phyloP scores from a whole-genome alignment of 148 eudicot species.

The Chenopodium quinoa region DNA sequence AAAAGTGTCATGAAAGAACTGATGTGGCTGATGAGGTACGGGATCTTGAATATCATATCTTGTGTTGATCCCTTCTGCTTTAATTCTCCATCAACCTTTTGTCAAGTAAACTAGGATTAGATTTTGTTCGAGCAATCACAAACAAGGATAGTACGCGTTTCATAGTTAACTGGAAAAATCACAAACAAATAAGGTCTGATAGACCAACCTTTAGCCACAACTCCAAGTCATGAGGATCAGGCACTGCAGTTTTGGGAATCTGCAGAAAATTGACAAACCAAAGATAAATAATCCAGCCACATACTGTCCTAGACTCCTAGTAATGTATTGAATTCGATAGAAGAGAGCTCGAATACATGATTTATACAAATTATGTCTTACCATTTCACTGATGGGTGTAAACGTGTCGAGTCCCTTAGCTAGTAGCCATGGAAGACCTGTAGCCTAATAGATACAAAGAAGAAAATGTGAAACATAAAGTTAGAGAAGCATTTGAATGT shows the following conservation, averaged over 20 bases:
- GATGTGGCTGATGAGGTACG: constrained; percentile 91
- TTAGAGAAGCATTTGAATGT: background rate
- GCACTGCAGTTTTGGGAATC: constrained; percentile 54
- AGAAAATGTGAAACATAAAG: constrained; percentile 6
- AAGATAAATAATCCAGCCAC: background rate
- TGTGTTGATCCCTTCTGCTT: constrained; percentile 87
- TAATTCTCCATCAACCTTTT: constrained; percentile 83
- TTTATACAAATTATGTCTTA: constrained; percentile 28
- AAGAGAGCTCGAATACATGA: background rate
- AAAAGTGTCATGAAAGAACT: constrained; percentile 89
- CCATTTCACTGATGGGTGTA: constrained; percentile 91
- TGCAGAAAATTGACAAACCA: background rate
- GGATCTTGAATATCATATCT: constrained; percentile 93
- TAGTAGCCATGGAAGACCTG: constrained; percentile 94
- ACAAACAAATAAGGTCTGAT: background rate
- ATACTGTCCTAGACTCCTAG: background rate
- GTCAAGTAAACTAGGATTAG: constrained; percentile 5
- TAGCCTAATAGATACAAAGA: constrained; percentile 43
- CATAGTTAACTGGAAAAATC: background rate
- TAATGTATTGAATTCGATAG: background rate
- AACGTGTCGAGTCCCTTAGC: constrained; percentile 99
- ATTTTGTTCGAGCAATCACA: background rate
- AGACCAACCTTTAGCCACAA: constrained; percentile 79
- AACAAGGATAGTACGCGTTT: background rate
- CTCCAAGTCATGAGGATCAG: constrained; percentile 87